These are phyloP conservation scores for Pholiota adiposa DNA, from an alignment of 1,284 basidiomycete species.

Conservation along the genomic window DNA sequence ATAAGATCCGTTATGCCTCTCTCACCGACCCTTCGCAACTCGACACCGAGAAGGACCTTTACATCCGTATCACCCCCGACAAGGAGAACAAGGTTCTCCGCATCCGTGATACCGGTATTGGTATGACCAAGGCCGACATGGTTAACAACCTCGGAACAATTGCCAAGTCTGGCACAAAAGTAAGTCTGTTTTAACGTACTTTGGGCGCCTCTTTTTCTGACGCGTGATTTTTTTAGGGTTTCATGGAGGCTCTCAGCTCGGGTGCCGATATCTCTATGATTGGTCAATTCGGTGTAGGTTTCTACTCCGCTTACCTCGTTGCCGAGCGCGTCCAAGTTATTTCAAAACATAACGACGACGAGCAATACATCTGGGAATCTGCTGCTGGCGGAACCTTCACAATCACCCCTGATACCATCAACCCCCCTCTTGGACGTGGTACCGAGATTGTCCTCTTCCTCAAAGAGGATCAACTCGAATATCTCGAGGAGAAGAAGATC, in stretches of 20 bases:
- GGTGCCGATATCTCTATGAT: constrained; percentile 97
- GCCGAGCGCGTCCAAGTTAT: constrained; percentile 98
- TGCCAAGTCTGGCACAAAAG: constrained; percentile 96
- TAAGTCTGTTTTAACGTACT: constrained; percentile 33
- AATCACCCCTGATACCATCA: constrained; percentile 92
- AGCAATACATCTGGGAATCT: constrained; percentile 99
- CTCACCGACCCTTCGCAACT: constrained; percentile 90
- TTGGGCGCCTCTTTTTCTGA: constrained; percentile 8
- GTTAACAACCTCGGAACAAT: constrained; percentile 99
- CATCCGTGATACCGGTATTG: constrained; percentile 97
- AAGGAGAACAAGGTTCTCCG: constrained; percentile 94
- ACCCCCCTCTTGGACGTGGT: constrained; percentile 93
- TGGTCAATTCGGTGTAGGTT: constrained; percentile 98
- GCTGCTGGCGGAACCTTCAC: constrained; percentile 99
- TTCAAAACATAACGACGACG: constrained; percentile 99
- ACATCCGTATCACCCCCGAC: constrained; percentile 92
- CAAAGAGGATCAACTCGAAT: constrained; percentile 99
- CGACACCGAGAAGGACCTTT: constrained; percentile 88
- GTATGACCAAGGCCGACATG: constrained; percentile 98
- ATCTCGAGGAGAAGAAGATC: constrained; percentile 99
- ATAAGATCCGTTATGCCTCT: constrained; percentile 95
- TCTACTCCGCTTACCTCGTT: constrained; percentile 99
- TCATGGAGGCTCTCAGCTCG: constrained; percentile 95
- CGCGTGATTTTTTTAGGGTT: constrained; percentile 64
- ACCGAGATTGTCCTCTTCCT: constrained; percentile 94